Base-by-base conservation (phyloP, 352 stramenopile genomes). In the Pythium coloratum region DNA sequence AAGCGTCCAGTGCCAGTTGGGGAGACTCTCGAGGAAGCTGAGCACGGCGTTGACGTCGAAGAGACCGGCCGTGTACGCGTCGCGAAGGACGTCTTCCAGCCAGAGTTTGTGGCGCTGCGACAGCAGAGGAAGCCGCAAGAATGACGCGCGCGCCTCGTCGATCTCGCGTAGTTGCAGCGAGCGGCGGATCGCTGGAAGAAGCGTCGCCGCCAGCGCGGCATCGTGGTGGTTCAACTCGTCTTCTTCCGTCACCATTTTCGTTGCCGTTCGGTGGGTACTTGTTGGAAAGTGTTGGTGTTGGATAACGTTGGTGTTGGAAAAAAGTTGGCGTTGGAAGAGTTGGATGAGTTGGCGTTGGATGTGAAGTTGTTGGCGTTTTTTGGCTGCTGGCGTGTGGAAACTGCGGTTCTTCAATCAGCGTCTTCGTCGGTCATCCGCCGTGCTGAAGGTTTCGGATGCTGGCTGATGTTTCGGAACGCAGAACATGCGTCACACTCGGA, bases 1-100 rank as follows among this genome's bases (percentile, higher is more conserved):
- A 12, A 90, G 67, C 58, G 84, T 86, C 84, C 81, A 92, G 54
- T 88, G 67, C 81, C 80, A 89, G 66, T 77, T 87, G 3, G 81
- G 81, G 36, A 92, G 72, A 13, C 62, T 73, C 56, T 92, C 80
- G 18, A 92, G 73, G 70, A 92, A 92, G 69, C 77, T 88, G 24
- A 92, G 65, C 55, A 92, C 57, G 69, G 85, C 77, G 20, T 81
- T 73, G 8, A 90, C 70, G 62, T 92, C 81, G 60, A 87, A 84
- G 18, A 88, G 46, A 3, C 84, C 81, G 5, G 80, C 77, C 28
- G 77, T 76, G 73, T 92, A 92, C 30, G 82, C 85, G 64, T 90
- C 81, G 30, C 81, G 73, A 6, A 92, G 67, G n/a, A 76, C 75
- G 24, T 73, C 72, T 34, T 90, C 81, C 18, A 92, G 65, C 62